Conservation (phyloP, 208 protist genomes). For the Trypanosoma platydactyli region DNA sequence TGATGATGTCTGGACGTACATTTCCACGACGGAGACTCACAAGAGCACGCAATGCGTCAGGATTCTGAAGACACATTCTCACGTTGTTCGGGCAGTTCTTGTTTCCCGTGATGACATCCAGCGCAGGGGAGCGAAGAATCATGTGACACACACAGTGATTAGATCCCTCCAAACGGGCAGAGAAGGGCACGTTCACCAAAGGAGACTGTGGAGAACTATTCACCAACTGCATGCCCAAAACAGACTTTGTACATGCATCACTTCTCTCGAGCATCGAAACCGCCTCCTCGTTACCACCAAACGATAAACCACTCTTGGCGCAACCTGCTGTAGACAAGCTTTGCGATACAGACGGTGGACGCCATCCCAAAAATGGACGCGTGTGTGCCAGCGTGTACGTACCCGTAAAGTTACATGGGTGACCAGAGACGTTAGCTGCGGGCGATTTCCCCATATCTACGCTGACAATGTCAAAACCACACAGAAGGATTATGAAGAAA, state of each 20-base stretch:
- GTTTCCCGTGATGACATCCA: slow-evolving; percentile 24
- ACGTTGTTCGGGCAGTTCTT: slow-evolving; percentile 35
- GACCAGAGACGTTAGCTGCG: slow-evolving; percentile 9
- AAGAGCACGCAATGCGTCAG: slow-evolving; percentile 54
- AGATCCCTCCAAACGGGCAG: slow-evolving; percentile 46
- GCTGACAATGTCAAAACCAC: slow-evolving; percentile 75
- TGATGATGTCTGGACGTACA: slow-evolving; percentile 59
- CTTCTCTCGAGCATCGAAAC: background rate
- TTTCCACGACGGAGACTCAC: slow-evolving; percentile 50
- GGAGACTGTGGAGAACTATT: background rate
- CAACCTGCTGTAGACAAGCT: background rate
- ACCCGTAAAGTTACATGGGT: slow-evolving; percentile 50
- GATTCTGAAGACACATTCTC: slow-evolving; percentile 29
- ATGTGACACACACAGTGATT: slow-evolving; percentile 48
- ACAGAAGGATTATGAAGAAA: slow-evolving; percentile 57
- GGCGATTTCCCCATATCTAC: slow-evolving; percentile 43
- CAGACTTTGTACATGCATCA: background rate
- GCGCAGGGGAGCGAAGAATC: slow-evolving; percentile 46
- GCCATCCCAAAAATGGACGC: slow-evolving; percentile 75
- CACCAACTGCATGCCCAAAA: background rate
- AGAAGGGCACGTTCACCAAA: slow-evolving; percentile 48
- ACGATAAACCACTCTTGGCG: background rate
- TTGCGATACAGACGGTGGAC: slow-evolving; percentile 25
- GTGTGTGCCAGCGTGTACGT: slow-evolving; percentile 61
- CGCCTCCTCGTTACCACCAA: background rate